Evolutionary conservation across 2,329 filamentous ascomycete species (phyloP), one percentile per base, ranked within the genome.

Genomic region (Aspergillus ibericus): DNA sequence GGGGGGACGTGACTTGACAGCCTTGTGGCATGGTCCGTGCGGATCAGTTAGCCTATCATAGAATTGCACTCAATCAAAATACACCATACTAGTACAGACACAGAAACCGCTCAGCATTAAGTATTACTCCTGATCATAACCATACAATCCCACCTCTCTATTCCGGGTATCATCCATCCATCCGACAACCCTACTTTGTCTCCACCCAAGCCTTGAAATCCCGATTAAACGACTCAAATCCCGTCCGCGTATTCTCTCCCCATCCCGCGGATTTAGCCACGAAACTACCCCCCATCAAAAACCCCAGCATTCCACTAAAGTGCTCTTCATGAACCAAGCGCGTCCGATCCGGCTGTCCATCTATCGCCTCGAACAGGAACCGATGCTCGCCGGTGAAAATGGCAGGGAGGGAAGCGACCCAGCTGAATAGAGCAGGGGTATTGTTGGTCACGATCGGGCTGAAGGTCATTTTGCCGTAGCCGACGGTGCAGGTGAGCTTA

Each of bases 381-480:
- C 22, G 9, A n/a, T 60, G 59, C 46, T 46, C 51, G 13, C 59
- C 59, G 5, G 46, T 52, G 40, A 55, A 59, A 3, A 58, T 25
- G 5, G 46, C 44, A 7, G 49, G 58, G 13, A 60, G 12, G 13
- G 54, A 51, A 8, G 36, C 54, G 5, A 15, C 32, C 59, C 59
- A 60, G 25, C 46, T 25, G 20, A 60, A 60, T 9, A 18, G 13
- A 0, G 29, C 9, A 3, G 36, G 32, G 9, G n/a, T 47, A 10
- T 60, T 60, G 8, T 34, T 5, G n/a, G 18, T 15, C 12, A 60
- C 51, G 1, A 35, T 18, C 0, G 59, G 32, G 1, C 46, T 15
- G 38, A 60, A 58, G 3, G 42, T 47, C 59, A 48, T 55, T 50
- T 60, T 60, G n/a, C 58, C 58, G 34, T 53, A 56, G 40, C 55